Evolutionary conservation across 495 filamentous ascomycete genomes (phyloP).

Genomic region (Parmelia sp.): DNA sequence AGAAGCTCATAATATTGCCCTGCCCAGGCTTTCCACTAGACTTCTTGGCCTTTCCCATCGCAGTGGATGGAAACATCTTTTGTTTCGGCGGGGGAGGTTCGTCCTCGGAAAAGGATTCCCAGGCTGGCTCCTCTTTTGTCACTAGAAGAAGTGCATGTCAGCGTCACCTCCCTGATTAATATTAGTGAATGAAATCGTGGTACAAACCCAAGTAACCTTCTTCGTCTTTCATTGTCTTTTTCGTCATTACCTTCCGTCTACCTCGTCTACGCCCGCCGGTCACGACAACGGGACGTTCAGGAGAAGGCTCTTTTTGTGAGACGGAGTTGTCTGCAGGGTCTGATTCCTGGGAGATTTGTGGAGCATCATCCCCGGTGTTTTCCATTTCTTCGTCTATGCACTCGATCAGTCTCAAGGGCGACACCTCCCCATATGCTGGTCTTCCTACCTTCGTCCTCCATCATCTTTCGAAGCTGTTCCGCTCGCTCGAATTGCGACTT

Average conservation of each 20-base stretch:
- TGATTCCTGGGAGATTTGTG: slow-evolving; percentile 32
- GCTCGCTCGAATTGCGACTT: slow-evolving; percentile 64
- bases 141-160: slow-evolving; percentile 47
- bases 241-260: slow-evolving; percentile 78
- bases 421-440: slow-evolving; percentile 19
- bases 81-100: slow-evolving; percentile 64
- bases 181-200: slow-evolving; percentile 4
- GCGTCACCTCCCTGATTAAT: neutral
- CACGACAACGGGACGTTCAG: slow-evolving; percentile 38
- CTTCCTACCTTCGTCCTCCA: slow-evolving; percentile 71
- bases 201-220: slow-evolving; percentile 84
- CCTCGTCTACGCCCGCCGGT: slow-evolving; percentile 68
- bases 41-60: slow-evolving; percentile 38
- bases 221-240: slow-evolving; percentile 83
- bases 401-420: slow-evolving; percentile 11
- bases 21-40: slow-evolving; percentile 62
- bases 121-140: slow-evolving; percentile 77
- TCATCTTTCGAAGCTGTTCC: slow-evolving; percentile 71
- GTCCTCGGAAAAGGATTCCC: slow-evolving; percentile 95
- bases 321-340: slow-evolving; percentile 38
- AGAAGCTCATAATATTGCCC: slow-evolving; percentile 92
- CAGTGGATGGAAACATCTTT: slow-evolving; percentile 38
- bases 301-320: slow-evolving; percentile 43
- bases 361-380: slow-evolving; percentile 34
- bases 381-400: slow-evolving; percentile 43